Base-by-base conservation (phyloP, 2,329 filamentous ascomycete genomes). In the Xylariales sp. region DNA sequence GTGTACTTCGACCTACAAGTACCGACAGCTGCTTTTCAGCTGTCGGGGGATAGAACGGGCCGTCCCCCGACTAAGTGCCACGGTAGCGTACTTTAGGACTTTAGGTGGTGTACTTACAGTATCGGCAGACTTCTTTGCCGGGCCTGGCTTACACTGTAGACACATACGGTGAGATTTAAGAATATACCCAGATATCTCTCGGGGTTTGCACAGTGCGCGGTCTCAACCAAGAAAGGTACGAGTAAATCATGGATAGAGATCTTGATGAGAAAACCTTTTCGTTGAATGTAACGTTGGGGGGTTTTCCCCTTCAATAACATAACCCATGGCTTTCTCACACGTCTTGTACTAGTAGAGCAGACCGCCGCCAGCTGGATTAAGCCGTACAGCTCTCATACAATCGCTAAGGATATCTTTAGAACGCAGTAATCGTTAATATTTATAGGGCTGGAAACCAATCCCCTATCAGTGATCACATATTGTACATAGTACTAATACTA, bases 361-460 rank as follows among this genome's bases (percentile, higher is more conserved):
- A 30, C 54, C 54, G 39, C n/a, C 45, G 8, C 30, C n/a, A 39
- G 34, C 6, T 36, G 34, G 6, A 36, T 10, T 28, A 28, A 30
- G 28, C n/a, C 45, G 34, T 52, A 18, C 39, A 41, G 18, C 55
- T 46, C 18, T 54, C 12, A 28, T 45, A 39, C 54, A 39, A 39
- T 49, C 18, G 54, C 23, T 34, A 52, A 36, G 46, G 54, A 50
- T 58, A 32, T 58, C 46, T 45, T 50, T 58, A 14, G 18, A 46
- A 50, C 39, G 5, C 32, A 58, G 36, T 64, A 58, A 64, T 34
- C 36, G n/a, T 64, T 64, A 57, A 64, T 64, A 64, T 18, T 64
- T 52, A 52, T 59, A 60, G 49, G 62, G 55, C 62, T 64, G 41
- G 54, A 28, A 58, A 14, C 14, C 54, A 43, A 32, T 45, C 39